Percentiles rank a stretch among this genome's conserved stretches.
These are phyloP conservation scores for Mariannaea sp. DNA, from an alignment of 2,329 filamentous ascomycete genomes.

Conservation along the genomic window DNA sequence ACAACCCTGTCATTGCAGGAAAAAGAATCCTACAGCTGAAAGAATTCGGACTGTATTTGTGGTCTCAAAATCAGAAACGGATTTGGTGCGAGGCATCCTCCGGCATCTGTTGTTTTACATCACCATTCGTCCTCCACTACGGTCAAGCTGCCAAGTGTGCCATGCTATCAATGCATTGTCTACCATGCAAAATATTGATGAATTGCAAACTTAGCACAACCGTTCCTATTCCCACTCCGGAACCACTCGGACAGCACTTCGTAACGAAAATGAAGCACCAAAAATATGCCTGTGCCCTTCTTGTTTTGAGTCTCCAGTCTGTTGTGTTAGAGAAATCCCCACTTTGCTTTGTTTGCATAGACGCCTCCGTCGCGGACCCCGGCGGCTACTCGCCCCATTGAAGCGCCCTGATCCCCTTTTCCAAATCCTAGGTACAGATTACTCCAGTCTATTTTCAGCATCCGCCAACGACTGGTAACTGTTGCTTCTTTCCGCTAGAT, in stretches of 20 bases:
- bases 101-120: neutral
- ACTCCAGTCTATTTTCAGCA: conserved; percentile 12
- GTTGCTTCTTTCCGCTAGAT: too few relatives aligned
- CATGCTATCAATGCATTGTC: too few relatives aligned
- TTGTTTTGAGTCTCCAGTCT: neutral
- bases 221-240: too few relatives aligned
- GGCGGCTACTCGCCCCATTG: conserved; percentile 21
- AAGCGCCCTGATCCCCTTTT: conserved; percentile 26
- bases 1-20: neutral
- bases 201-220: too few relatives aligned
- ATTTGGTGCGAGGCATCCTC: neutral
- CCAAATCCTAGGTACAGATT: conserved; percentile 5
- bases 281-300: neutral
- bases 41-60: neutral
- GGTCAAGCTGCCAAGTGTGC: too few relatives aligned
- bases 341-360: neutral
- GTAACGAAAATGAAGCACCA: too few relatives aligned
- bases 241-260: too few relatives aligned
- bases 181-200: too few relatives aligned
- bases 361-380: neutral
- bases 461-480: neutral
- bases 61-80: too few relatives aligned
- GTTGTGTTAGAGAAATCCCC: neutral
- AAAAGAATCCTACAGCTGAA: neutral
- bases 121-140: too few relatives aligned